Base-by-base conservation (phyloP, 805 yeast genomes). In the Blastobotrys chiropterorum region DNA sequence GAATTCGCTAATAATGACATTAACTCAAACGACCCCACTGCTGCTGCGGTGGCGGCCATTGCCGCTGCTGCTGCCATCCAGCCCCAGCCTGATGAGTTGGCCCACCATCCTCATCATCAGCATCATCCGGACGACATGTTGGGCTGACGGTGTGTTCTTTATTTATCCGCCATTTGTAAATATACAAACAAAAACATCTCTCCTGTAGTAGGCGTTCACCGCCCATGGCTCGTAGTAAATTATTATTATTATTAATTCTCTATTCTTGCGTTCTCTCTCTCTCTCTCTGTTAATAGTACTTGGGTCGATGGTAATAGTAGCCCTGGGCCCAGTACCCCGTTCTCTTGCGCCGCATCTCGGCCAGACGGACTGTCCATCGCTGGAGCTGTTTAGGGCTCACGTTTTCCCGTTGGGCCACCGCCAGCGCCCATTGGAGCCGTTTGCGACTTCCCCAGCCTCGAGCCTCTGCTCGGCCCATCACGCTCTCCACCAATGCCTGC, bases 371-470 rank as follows among this genome's bases (percentile, higher is more conserved):
- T 4, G 50, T 31, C 70, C 70, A 66, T 14, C 26, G 46, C 2
- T 50, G 51, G 14, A 61, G 55, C 31, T 39, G 44, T 3, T 20
- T 43, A 4, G 52, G 53, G 1, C 61, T 44, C 1, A 65, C 65
- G 1, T 52, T 46, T 13, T 63, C 66, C 1, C 41, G 45, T 16
- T 51, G 48, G 4, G 67, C 66, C 3, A 66, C 38, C 7, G 50
- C 56, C 8, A 67, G 50, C 1, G 67, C 69, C 67, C 66, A 65
- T 22, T 53, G 47, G 39, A 67, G 59, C 4, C 69, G 54, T 13
- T 34, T 31, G 1, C 60, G 56, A 38, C 63, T 56, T 7, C 69
- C 69, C 20, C 60, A 47, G 8, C 60, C 57, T 2, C 46, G 50
- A 2, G 15, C 26, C 15, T 46, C 38, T 0, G 67, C 59, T 20